Evolutionary conservation across 495 filamentous ascomycete genomes (phyloP), one percentile per base, ranked within the genome.

Genomic region (Aspergillus egyptiacus): DNA sequence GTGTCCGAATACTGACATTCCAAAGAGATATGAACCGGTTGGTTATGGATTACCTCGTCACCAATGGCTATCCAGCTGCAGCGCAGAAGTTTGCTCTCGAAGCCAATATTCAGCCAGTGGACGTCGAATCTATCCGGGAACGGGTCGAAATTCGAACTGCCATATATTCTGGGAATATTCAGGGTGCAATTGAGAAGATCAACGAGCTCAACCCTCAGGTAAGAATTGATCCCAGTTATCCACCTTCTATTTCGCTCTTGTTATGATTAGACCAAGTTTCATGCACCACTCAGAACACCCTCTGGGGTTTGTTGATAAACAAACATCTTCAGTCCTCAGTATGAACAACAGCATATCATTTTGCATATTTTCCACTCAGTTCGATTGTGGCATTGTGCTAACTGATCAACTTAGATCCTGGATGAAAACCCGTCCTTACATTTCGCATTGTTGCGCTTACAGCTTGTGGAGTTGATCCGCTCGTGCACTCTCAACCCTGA

Each of bases 211-310:
- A 95, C 53, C 87, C 89, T 62, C 83, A 90, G 78, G 93, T 96
- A 81, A 69, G 89, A 55, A 37, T 30, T 28, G 41, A 30, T 43
- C 46, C 22, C 41, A 39, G 38, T 25, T 51, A 44, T 31, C 0
- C 14, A 35, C 41, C 41, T 38, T 28, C 49, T 40, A 23, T 44
- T 10, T 43, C 33, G 50, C 32, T 56, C 50, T 77, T 80, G 80
- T 82, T 73, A 91, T 89, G 91, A 96, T 97, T 95, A 94, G 72
- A 88, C 65, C 64, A 72, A 76, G 80, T 90, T 89, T 94, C 93
- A 96, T 97, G 91, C 94, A 99, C 91, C 91, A 97, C 91, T 89
- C 91, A 86, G 89, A 97, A 60, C 45, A 61, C 44, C 74, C 82
- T 82, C 73, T 68, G 79, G 63, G 82, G 80, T 80, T 78, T 88